phyloP scores from a whole-genome alignment of 768 basidiomycete genomes.

The Lactifluus hygrophoroides region DNA sequence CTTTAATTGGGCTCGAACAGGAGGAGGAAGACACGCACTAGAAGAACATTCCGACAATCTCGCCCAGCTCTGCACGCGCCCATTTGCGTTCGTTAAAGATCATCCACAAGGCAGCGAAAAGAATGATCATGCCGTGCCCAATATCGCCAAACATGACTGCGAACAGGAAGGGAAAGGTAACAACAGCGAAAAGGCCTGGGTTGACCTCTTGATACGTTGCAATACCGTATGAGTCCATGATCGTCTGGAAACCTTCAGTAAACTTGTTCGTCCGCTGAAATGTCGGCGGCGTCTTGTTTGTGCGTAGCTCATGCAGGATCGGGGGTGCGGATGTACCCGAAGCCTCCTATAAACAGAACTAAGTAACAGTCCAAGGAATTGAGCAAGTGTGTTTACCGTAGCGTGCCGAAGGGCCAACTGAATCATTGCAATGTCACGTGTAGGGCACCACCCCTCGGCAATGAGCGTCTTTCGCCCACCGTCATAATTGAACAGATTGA shows the following conservation, averaged over 20 bases:
- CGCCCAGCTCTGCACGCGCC: slow-evolving; percentile 63
- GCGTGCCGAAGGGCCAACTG: slow-evolving; percentile 85
- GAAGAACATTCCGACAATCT: slow-evolving; percentile 88
- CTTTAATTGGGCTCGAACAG: slow-evolving; percentile 19
- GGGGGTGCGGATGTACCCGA: slow-evolving; percentile 90
- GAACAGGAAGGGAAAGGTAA: slow-evolving; percentile 97
- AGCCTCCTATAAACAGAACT: slow-evolving; percentile 45
- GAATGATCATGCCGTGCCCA: slow-evolving; percentile 85
- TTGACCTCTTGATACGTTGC: slow-evolving; percentile 95
- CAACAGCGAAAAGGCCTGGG: slow-evolving; percentile 84
- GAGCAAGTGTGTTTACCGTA: slow-evolving; percentile 41
- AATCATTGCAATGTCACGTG: slow-evolving; percentile 79
- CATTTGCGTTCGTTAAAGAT: slow-evolving; percentile 78
- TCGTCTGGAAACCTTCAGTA: slow-evolving; percentile 92
- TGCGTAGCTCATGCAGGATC: slow-evolving; percentile 83
- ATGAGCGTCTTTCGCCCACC: slow-evolving; percentile 88
- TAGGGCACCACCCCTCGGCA: slow-evolving; percentile 97
- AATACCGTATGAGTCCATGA: slow-evolving; percentile 97
- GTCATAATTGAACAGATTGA: slow-evolving; percentile 95
- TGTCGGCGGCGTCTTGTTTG: slow-evolving; percentile 88
- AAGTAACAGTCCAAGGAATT: not conserved
- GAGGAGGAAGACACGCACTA: slow-evolving; percentile 48
- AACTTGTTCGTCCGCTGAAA: slow-evolving; percentile 94
- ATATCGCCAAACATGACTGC: slow-evolving; percentile 99
- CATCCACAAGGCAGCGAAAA: slow-evolving; percentile 72